Evolutionary conservation across 2,329 filamentous ascomycete species (phyloP).

Genomic region (Penicillium psychrosexuale): DNA sequence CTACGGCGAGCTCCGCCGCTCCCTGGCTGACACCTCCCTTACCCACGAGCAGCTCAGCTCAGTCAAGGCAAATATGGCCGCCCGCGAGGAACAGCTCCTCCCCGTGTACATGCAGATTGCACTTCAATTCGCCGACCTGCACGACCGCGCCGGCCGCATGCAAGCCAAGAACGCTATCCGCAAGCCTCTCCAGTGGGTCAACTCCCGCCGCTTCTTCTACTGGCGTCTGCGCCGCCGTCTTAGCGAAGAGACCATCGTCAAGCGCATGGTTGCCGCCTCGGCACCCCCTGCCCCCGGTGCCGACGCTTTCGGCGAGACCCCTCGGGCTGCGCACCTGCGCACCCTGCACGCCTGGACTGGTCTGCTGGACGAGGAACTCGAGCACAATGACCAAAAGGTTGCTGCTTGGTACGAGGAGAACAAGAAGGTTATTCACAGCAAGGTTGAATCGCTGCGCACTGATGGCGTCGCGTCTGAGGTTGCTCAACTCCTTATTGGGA

Average conservation of each 20-base stretch:
- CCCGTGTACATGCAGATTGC: conserved; percentile 94
- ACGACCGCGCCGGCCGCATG: conserved; percentile 97
- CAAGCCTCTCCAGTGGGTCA: conserved; percentile 75
- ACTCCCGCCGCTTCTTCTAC: conserved; percentile 97
- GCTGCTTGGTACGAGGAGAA: conserved; percentile 97
- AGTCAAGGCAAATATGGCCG: conserved; percentile 79
- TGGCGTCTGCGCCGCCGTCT: conserved; percentile 96
- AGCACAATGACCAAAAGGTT: conserved; percentile 75
- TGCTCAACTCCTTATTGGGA: conserved; percentile 63
- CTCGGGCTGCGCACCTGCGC: conserved; percentile 66
- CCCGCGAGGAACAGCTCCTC: conserved; percentile 81
- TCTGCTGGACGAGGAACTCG: conserved; percentile 65
- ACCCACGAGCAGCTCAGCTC: conserved; percentile 69
- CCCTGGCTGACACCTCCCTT: conserved; percentile 65
- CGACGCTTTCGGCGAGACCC: conserved; percentile 41
- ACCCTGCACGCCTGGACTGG: conserved; percentile 80
- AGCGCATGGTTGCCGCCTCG: conserved; percentile 65
- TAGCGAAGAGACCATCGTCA: conserved; percentile 96
- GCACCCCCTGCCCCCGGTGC: conserved; percentile 40
- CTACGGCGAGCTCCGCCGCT: conserved; percentile 80
- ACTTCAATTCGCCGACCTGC: conserved; percentile 94
- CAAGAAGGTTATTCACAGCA: conserved; percentile 73
- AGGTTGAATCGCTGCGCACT: conserved; percentile 78
- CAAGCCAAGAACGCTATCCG: conserved; percentile 95
- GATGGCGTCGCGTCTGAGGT: conserved; percentile 69